Evolutionary conservation across 768 basidiomycete genomes (phyloP).

Genomic region (Russula virescens): DNA sequence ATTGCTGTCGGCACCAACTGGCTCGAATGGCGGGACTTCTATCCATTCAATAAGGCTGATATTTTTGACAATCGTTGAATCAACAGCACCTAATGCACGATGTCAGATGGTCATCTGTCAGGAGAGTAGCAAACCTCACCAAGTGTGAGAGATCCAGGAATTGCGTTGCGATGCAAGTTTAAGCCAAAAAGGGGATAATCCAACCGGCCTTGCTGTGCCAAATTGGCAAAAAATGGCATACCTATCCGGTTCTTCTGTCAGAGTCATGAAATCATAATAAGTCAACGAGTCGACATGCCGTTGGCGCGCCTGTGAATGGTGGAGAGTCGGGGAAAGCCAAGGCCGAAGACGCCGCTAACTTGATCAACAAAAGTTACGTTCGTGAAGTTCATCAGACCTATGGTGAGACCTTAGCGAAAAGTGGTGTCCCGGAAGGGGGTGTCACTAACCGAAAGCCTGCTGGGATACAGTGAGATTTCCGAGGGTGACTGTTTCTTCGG

Average conservation of each 20-base stretch:
- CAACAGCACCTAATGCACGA: slow-evolving; percentile 63
- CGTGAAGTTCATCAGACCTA: slow-evolving; percentile 56
- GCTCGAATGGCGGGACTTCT: slow-evolving; percentile 66
- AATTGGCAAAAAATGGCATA: slow-evolving; percentile 57
- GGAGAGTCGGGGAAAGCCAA: slow-evolving; percentile 73
- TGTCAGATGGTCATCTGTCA: neutral
- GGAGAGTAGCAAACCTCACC: slow-evolving; percentile 37
- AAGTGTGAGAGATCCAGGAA: slow-evolving; percentile 55
- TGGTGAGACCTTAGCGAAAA: neutral
- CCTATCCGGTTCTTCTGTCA: slow-evolving; percentile 36
- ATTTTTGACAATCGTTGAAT: slow-evolving; percentile 60
- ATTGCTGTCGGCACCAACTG: slow-evolving; percentile 50
- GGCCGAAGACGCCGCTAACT: slow-evolving; percentile 65
- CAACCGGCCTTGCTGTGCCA: slow-evolving; percentile 58
- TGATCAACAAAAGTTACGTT: slow-evolving; percentile 59
- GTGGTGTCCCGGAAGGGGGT: neutral
- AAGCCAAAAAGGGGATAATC: slow-evolving; percentile 77
- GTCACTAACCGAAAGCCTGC: slow-evolving; percentile 60
- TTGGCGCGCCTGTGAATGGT: slow-evolving; percentile 44
- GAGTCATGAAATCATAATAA: neutral
- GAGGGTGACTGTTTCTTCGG: slow-evolving; percentile 53
- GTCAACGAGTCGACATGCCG: slow-evolving; percentile 36
- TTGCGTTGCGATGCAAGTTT: slow-evolving; percentile 51
- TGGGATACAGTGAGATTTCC: slow-evolving; percentile 53
- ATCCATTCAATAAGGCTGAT: slow-evolving; percentile 63